Conservation (phyloP, 352 stramenopile species). For the Phytophthora vignae region DNA sequence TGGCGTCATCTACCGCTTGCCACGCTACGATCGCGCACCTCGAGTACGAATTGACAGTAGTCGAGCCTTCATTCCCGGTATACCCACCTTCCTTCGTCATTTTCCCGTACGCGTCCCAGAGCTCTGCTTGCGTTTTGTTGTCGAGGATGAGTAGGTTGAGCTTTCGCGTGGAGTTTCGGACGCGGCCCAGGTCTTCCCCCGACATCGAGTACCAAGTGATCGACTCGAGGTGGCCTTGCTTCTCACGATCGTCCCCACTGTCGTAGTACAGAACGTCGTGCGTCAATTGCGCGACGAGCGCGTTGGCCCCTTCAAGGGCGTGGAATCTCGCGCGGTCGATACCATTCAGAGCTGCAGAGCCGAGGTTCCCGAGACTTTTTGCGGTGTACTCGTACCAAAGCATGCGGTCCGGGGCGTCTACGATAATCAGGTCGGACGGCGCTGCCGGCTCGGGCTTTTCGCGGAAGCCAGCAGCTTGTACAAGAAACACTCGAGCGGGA, state of each 20-base stretch:
- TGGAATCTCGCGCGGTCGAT: background rate
- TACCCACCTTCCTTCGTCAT: too few relatives aligned
- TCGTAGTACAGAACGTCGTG: background rate
- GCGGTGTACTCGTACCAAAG: background rate
- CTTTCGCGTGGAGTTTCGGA: too few relatives aligned
- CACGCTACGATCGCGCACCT: too few relatives aligned
- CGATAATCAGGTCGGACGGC: slow-evolving; percentile 39
- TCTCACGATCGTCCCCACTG: background rate
- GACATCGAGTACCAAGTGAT: too few relatives aligned
- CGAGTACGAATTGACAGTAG: too few relatives aligned
- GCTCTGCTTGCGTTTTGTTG: too few relatives aligned
- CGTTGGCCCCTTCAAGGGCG: background rate
- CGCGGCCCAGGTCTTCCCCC: too few relatives aligned
- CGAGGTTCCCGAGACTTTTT: background rate
- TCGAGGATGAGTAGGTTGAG: too few relatives aligned
- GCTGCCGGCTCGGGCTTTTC: slow-evolving; percentile 48
- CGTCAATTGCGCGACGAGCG: background rate
- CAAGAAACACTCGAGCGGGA: background rate
- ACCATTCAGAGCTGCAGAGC: background rate
- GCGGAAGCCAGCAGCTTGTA: slow-evolving; percentile 40
- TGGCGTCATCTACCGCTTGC: too few relatives aligned
- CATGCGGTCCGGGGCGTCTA: slow-evolving; percentile 35
- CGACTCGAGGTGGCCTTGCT: too few relatives aligned
- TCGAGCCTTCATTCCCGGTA: too few relatives aligned
- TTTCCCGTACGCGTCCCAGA: too few relatives aligned